A percentile compares a stretch with the other conserved stretches of the same genome.
Conservation (phyloP, 1,139 yeast genomes). For the Candida dubliniensis region DNA sequence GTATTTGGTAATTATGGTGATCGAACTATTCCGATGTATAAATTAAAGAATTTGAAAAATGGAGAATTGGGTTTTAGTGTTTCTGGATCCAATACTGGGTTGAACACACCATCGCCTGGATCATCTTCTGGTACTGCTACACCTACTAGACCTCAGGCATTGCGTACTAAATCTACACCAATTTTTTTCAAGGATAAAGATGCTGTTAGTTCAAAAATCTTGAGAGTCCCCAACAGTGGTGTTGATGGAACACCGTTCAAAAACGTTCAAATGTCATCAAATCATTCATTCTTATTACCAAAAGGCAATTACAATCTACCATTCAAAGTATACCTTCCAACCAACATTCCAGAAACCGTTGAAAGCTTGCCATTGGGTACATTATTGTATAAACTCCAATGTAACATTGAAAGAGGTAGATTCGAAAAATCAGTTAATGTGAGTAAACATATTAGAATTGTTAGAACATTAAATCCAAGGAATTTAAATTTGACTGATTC, state of each 20-base stretch:
- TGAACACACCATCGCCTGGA: constrained; percentile 16
- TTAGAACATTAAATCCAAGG: constrained; percentile 54
- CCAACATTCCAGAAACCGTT: constrained; percentile 62
- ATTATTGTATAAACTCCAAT: constrained; percentile 54
- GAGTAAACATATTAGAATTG: constrained; percentile 34
- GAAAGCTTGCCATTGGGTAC: constrained; percentile 64
- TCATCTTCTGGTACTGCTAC: constrained; percentile 12
- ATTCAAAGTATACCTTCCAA: constrained; percentile 55
- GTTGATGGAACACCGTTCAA: constrained; percentile 48
- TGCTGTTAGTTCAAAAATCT: constrained; percentile 10
- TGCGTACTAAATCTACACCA: constrained; percentile 12
- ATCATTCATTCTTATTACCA: constrained; percentile 50
- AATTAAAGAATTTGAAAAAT: constrained; percentile 14
- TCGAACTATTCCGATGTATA: constrained; percentile 20
- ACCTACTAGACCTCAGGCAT: constrained; percentile 10
- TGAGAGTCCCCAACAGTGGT: constrained; percentile 37
- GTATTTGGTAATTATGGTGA: constrained; percentile 46
- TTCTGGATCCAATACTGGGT: constrained; percentile 6
- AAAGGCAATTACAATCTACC: constrained; percentile 71
- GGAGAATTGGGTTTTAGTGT: constrained; percentile 5
- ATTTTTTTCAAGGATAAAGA: constrained; percentile 8
- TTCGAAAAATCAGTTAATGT: constrained; percentile 43
- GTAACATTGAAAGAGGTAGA: constrained; percentile 55
- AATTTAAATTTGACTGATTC: constrained; percentile 53
- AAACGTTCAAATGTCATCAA: constrained; percentile 19